phyloP scores from a whole-genome alignment of 495 filamentous ascomycete species.

The Hyaloscypha bicolor region DNA sequence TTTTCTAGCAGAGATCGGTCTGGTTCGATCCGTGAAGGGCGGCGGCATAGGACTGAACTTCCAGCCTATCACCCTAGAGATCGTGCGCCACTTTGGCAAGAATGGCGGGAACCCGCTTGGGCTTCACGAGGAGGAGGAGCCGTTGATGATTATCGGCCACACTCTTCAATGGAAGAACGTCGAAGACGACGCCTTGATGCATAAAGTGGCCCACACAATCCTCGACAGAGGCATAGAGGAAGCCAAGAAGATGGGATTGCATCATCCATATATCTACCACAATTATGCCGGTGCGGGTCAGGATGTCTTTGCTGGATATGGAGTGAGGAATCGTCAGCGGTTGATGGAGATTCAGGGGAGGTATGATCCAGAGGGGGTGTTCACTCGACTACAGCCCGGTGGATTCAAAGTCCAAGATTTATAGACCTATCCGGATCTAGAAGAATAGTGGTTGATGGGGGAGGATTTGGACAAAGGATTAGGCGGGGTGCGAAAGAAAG shows the following conservation, averaged over 20 bases:
- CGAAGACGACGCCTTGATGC: neutral
- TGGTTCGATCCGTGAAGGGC: constrained; percentile 31
- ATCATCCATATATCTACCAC: constrained; percentile 29
- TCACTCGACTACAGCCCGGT: no score
- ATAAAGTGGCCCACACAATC: neutral
- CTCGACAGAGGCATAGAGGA: neutral
- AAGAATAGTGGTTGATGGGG: no score
- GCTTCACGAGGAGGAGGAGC: constrained; percentile 39
- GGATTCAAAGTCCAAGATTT: no score
- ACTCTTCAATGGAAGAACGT: no score
- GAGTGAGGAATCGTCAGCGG: constrained; percentile 34
- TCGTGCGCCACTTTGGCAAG: constrained; percentile 34
- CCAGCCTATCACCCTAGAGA: constrained; percentile 34
- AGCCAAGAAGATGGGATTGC: neutral
- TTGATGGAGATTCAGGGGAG: constrained; percentile 39
- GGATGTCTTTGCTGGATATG: constrained; percentile 45
- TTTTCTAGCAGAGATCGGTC: constrained; percentile 38
- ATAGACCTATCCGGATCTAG: no score
- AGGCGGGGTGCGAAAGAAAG: no score
- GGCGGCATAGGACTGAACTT: constrained; percentile 36
- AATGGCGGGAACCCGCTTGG: constrained; percentile 56
- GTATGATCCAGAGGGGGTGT: constrained; percentile 31
- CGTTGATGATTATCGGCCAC: constrained; percentile 23
- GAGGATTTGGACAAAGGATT: no score
- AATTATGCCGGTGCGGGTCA: constrained; percentile 48